Percentiles rank a stretch among this genome's conserved stretches.
Evolutionary conservation across 2,329 filamentous ascomycete species (phyloP).

Genomic region (Didymella exigua): DNA sequence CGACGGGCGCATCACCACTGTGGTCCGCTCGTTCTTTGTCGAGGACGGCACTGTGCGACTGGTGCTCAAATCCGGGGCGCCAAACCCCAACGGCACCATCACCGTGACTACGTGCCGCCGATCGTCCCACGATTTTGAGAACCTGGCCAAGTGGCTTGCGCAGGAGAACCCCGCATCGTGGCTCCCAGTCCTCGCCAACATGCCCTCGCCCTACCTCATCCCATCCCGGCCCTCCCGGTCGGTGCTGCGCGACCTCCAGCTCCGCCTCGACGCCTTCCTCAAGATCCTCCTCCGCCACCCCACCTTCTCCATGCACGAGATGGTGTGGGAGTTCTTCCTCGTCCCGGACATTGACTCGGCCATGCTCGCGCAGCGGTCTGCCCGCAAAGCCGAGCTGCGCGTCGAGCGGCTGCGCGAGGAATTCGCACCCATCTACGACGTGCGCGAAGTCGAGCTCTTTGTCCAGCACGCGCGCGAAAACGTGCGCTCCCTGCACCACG

Average conservation of each 20-base stretch:
- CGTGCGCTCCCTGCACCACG: conserved; percentile 81
- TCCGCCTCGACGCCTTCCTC: conserved; percentile 84
- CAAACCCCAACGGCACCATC: conserved; percentile 79
- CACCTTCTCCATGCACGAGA: conserved; percentile 93
- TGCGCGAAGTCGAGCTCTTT: conserved; percentile 90
- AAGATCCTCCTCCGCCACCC: conserved; percentile 85
- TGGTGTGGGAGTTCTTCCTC: conserved; percentile 98
- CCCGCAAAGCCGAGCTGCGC: conserved; percentile 81
- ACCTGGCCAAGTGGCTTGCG: conserved; percentile 79
- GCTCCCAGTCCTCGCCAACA: conserved; percentile 78
- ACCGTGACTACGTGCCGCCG: conserved; percentile 94
- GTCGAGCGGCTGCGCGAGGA: conserved; percentile 88
- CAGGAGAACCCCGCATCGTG: conserved; percentile 95
- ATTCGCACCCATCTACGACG: conserved; percentile 77
- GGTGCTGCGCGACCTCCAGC: conserved; percentile 84
- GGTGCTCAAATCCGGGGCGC: conserved; percentile 91
- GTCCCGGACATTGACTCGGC: conserved; percentile 90
- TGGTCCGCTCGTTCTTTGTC: conserved; percentile 94
- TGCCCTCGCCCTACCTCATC: conserved; percentile 89
- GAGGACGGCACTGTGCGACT: conserved; percentile 93
- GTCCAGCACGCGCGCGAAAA: conserved; percentile 89
- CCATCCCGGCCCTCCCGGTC: conserved; percentile 89
- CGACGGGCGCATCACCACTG: conserved; percentile 85
- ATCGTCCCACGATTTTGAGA: conserved; percentile 88
- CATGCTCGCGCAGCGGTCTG: conserved; percentile 87